phyloP scores from a whole-genome alignment of 2,329 filamentous ascomycete genomes.

The Lachnellula arida region DNA sequence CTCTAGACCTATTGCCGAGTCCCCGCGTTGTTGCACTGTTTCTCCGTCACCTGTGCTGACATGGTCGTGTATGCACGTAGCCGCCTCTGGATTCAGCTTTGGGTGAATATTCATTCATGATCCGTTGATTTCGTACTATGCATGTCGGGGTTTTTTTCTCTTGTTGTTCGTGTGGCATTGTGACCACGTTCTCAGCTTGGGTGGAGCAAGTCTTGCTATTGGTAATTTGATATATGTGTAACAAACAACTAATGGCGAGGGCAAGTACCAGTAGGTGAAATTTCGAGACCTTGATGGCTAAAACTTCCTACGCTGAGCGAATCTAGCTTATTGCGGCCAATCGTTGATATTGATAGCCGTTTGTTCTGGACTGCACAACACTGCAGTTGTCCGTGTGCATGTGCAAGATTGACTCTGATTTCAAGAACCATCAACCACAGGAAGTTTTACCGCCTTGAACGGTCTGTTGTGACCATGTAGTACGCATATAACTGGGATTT shows the following conservation, averaged over 20 bases:
- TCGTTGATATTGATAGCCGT: neutral
- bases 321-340: neutral
- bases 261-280: neutral
- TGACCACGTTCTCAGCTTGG: no score
- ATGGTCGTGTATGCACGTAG: neutral
- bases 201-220: no score
- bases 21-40: neutral
- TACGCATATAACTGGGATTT: neutral
- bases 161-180: no score
- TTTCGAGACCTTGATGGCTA: neutral
- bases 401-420: neutral
- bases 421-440: neutral
- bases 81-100: neutral
- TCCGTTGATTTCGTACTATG: neutral
- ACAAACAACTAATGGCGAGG: neutral
- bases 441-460: neutral
- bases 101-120: neutral
- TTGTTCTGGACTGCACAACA: neutral
- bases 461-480: neutral
- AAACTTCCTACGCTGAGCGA: neutral
- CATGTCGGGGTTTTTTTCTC: neutral
- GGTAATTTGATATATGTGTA: neutral
- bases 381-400: neutral
- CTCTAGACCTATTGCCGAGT: no score
- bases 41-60: neutral